Percentiles rank a stretch among this genome's conserved stretches.
Conservation (phyloP, 306 rosid genomes). For the Dryas drummondii region DNA sequence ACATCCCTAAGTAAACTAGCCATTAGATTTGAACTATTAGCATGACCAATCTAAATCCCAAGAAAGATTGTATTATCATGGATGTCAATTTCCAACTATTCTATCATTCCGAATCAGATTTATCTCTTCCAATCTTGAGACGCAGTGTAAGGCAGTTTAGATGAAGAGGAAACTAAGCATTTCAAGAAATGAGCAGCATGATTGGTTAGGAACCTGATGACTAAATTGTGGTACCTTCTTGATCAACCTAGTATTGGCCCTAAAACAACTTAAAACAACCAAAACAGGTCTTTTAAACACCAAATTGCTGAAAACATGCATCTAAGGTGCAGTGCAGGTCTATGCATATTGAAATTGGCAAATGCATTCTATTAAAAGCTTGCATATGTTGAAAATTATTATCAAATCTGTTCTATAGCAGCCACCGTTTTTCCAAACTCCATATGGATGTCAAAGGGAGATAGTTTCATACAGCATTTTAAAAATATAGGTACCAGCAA, state of each 20-base stretch:
- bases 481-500: not conserved
- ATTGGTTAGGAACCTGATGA: not conserved
- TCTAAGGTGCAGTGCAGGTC: not conserved
- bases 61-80: not conserved
- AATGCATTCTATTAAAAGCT: not conserved
- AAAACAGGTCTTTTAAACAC: not conserved
- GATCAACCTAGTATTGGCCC: not conserved
- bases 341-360: not conserved
- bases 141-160: not conserved
- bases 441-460: not conserved
- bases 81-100: not conserved
- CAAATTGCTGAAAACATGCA: too few species aligned
- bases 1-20: not conserved
- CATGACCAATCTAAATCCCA: not conserved
- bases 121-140: not conserved
- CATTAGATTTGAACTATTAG: not conserved
- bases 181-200: not conserved
- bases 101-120: not conserved
- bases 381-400: not conserved
- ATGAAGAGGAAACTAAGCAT: not conserved
- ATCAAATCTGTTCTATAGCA: not conserved
- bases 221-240: not conserved
- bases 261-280: not conserved
- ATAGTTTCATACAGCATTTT: constrained; percentile 1
- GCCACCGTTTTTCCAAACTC: constrained; percentile 17